These are phyloP conservation scores for Cucurbita ficifolia DNA, from an alignment of 306 rosid species.

Conservation along the genomic window DNA sequence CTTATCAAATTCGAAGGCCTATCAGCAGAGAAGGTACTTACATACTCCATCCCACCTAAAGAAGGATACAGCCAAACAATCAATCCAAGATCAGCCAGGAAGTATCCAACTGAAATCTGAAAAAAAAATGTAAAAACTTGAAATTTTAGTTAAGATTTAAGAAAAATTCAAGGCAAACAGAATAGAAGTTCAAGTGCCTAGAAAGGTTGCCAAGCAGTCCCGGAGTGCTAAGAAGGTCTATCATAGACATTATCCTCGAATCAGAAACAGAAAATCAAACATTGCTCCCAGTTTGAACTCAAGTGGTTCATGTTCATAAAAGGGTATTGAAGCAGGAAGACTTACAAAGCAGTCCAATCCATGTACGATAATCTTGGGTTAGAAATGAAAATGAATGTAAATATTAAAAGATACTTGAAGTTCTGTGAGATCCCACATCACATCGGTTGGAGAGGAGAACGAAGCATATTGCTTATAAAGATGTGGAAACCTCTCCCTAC, in stretches of 20 bases:
- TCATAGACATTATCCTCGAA: neutral
- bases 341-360: neutral
- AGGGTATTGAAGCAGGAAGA: neutral
- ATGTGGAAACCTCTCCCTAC: too few relatives aligned
- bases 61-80: conserved; percentile 37
- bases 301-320: neutral
- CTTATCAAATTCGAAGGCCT: neutral
- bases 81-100: conserved; percentile 31
- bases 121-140: neutral
- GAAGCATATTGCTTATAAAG: too few relatives aligned
- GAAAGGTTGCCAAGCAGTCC: neutral
- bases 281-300: neutral
- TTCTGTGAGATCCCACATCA: too few relatives aligned
- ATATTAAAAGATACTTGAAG: neutral
- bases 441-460: too few relatives aligned
- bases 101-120: conserved; percentile 38
- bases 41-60: conserved; percentile 42
- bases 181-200: neutral
- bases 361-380: neutral
- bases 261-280: neutral
- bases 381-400: neutral
- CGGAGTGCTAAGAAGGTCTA: neutral
- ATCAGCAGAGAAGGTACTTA: conserved; percentile 19
- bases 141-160: neutral
- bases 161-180: neutral